A percentile compares a stretch with the other conserved stretches of the same genome.
phyloP scores from a whole-genome alignment of 2,329 filamentous ascomycete species.

The Cryphonectria japonica region DNA sequence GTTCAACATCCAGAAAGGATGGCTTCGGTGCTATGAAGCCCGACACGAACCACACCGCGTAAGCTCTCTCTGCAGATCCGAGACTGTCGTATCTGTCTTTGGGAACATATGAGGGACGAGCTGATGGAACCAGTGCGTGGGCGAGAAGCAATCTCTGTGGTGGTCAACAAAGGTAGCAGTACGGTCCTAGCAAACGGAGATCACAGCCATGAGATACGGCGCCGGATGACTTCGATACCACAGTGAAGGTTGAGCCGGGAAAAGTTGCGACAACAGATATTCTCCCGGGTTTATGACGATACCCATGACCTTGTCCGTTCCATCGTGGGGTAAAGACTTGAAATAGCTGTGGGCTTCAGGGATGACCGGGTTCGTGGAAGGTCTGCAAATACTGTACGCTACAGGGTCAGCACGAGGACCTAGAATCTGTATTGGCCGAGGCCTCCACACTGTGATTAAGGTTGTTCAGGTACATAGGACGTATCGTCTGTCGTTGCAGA shows the following conservation, averaged over 20 bases:
- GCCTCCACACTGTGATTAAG: slow-evolving; percentile 19
- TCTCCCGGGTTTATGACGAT: background rate
- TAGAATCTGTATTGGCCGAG: slow-evolving; percentile 1
- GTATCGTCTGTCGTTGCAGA: slow-evolving; percentile 3
- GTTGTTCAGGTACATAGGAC: slow-evolving; percentile 7
- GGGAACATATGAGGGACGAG: background rate
- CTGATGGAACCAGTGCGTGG: background rate
- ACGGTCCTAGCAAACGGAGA: background rate
- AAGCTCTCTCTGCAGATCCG: background rate
- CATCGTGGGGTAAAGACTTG: background rate
- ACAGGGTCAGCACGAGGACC: slow-evolving; percentile 10
- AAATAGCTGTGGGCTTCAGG: slow-evolving; percentile 19
- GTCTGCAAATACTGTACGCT: slow-evolving; percentile 6
- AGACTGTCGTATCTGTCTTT: background rate
- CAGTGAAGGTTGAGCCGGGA: background rate
- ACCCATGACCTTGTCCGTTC: background rate
- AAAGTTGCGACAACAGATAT: background rate
- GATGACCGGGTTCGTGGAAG: slow-evolving; percentile 10
- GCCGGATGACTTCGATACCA: background rate
- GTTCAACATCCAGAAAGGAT: background rate
- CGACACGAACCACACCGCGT: background rate
- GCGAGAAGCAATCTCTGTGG: background rate
- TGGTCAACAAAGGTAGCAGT: background rate
- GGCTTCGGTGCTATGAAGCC: background rate
- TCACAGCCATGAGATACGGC: slow-evolving; percentile 1